Percentiles rank a stretch among this genome's conserved stretches.
These are phyloP conservation scores for Solanum hybrid DNA, from an alignment of 305 asterid species.

Conservation along the genomic window DNA sequence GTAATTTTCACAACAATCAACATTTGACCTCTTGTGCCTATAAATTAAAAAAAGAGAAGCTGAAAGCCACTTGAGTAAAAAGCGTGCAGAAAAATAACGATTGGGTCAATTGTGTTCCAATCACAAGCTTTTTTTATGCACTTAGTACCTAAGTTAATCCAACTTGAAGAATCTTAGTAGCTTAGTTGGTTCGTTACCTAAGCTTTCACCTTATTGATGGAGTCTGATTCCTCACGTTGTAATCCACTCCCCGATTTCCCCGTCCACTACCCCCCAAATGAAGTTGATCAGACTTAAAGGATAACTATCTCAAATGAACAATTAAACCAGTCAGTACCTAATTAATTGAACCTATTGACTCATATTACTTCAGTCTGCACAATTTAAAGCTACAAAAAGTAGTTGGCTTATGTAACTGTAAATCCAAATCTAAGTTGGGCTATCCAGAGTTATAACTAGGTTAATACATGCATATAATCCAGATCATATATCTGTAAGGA, in stretches of 20 bases:
- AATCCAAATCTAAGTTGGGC: not conserved
- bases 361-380: not conserved
- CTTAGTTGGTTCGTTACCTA: not conserved
- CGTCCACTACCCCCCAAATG: not conserved
- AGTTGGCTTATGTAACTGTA: not conserved
- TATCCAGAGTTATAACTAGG: not conserved
- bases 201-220: not conserved
- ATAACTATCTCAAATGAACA: not conserved
- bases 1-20: not conserved
- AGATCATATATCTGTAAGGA: constrained; percentile 3
- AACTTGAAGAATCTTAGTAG: not conserved
- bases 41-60: too few species aligned
- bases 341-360: not conserved
- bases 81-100: not conserved
- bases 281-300: not conserved
- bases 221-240: not conserved
- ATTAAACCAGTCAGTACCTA: not conserved
- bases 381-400: not conserved
- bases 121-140: not conserved
- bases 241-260: not conserved
- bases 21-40: not conserved
- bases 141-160: not conserved
- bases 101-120: not conserved
- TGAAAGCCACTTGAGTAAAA: too few species aligned
- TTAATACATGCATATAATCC: not conserved